phyloP scores from a whole-genome alignment of 192 early-diverging fungal species.

The Dissophora ornata region DNA sequence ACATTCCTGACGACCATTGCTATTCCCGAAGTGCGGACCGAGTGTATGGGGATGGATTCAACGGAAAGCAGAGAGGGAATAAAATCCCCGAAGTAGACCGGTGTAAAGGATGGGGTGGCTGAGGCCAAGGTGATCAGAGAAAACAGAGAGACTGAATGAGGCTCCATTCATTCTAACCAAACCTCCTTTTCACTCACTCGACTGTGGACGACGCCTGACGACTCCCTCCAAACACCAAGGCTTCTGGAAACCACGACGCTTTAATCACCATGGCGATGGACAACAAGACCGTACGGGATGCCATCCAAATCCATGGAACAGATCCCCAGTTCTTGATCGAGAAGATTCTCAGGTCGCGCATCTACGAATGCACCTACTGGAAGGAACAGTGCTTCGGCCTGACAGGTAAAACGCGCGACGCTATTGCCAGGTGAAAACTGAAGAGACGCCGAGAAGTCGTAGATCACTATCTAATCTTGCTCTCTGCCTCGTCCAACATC shows the following conservation, averaged over 20 bases:
- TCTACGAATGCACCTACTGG: conserved; percentile 95
- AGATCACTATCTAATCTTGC: too few relatives aligned
- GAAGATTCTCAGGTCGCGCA: conserved; percentile 90
- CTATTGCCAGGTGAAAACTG: too few relatives aligned
- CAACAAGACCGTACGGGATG: conserved; percentile 78
- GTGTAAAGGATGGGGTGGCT: too few relatives aligned
- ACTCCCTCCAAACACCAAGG: too few relatives aligned
- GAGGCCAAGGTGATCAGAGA: too few relatives aligned
- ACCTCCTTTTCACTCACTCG: too few relatives aligned
- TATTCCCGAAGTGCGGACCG: conserved; percentile 8
- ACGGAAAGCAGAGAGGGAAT: not conserved
- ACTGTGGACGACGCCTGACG: too few relatives aligned
- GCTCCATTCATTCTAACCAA: too few relatives aligned
- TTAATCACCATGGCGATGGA: conserved; percentile 61
- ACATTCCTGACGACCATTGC: conserved; percentile 55
- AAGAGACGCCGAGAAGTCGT: too few relatives aligned
- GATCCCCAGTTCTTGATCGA: conserved; percentile 96
- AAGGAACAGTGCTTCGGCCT: conserved; percentile 97
- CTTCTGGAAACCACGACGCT: too few relatives aligned
- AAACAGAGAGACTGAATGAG: too few relatives aligned
- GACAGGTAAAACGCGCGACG: conserved; percentile 73
- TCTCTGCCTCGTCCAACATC: not conserved
- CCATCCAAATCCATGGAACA: conserved; percentile 82
- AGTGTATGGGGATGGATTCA: not conserved
- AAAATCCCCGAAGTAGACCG: not conserved